phyloP scores from a whole-genome alignment of 805 yeast species.

The Dipodascus geniculatus region DNA sequence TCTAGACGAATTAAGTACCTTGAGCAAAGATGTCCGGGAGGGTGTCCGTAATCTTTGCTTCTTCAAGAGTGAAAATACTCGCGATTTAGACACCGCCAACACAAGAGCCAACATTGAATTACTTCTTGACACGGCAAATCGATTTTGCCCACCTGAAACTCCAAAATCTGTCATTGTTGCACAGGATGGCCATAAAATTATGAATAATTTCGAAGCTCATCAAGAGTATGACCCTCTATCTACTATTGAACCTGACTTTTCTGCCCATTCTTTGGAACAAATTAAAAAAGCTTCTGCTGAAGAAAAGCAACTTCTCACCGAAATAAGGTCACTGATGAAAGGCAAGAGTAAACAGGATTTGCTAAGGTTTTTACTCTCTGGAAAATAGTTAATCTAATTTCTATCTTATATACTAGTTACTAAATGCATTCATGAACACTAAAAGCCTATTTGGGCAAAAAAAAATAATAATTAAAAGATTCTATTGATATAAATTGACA shows the following conservation, averaged over 20 bases:
- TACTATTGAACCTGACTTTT: background rate
- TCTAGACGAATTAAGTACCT: conserved; percentile 23
- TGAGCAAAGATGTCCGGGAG: conserved; percentile 19
- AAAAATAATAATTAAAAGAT: too few species aligned
- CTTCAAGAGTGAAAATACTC: conserved; percentile 23
- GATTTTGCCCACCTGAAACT: conserved; percentile 13
- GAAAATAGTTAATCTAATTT: background rate
- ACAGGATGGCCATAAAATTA: conserved; percentile 5
- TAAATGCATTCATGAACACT: background rate
- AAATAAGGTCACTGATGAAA: conserved; percentile 50
- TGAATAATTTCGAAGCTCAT: conserved; percentile 11
- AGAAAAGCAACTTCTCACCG: conserved; percentile 40
- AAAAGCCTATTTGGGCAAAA: too few species aligned
- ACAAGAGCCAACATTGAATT: conserved; percentile 17
- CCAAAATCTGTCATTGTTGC: background rate
- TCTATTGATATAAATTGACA: background rate
- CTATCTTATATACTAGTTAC: background rate
- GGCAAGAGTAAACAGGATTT: conserved; percentile 60
- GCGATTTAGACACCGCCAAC: conserved; percentile 24
- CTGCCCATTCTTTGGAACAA: conserved; percentile 2
- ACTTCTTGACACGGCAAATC: conserved; percentile 27
- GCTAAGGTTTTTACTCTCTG: conserved; percentile 37
- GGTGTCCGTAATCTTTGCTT: conserved; percentile 27
- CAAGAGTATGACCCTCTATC: conserved; percentile 1
- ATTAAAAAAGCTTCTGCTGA: conserved; percentile 21